phyloP scores from a whole-genome alignment of 306 rosid species.

The Argentina anserina region DNA sequence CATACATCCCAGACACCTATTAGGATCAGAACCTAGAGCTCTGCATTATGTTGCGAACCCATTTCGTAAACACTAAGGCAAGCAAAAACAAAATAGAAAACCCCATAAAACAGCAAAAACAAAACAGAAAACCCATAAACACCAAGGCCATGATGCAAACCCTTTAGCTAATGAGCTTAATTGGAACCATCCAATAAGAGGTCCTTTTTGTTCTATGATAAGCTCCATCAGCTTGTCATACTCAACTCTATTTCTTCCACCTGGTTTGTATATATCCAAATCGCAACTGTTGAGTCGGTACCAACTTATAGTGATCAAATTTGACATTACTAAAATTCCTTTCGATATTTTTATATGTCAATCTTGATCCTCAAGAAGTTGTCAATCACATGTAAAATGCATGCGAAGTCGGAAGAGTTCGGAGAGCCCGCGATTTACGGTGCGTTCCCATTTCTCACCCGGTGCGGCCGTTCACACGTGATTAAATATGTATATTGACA shows the following conservation, averaged over 20 bases:
- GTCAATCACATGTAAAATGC: constrained; percentile 10
- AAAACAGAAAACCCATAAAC: not conserved
- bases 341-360: not conserved
- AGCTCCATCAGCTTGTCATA: not conserved
- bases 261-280: too few relatives aligned
- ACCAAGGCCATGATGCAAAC: not conserved
- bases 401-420: not conserved
- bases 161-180: too few relatives aligned
- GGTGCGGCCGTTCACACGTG: not conserved
- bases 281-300: not conserved
- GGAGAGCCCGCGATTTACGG: not conserved
- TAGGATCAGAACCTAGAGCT: not conserved
- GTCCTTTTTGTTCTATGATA: not conserved
- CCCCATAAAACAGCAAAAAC: not conserved
- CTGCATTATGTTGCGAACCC: not conserved
- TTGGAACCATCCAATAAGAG: not conserved
- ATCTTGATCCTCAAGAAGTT: not conserved
- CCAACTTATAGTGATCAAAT: not conserved
- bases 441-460: constrained; percentile 25
- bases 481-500: not conserved
- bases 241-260: not conserved
- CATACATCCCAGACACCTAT: not conserved
- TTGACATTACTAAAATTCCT: not conserved
- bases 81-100: not conserved
- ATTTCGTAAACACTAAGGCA: not conserved